Conservation (phyloP, 345 rosid genomes). For the Sonneratia alba region DNA sequence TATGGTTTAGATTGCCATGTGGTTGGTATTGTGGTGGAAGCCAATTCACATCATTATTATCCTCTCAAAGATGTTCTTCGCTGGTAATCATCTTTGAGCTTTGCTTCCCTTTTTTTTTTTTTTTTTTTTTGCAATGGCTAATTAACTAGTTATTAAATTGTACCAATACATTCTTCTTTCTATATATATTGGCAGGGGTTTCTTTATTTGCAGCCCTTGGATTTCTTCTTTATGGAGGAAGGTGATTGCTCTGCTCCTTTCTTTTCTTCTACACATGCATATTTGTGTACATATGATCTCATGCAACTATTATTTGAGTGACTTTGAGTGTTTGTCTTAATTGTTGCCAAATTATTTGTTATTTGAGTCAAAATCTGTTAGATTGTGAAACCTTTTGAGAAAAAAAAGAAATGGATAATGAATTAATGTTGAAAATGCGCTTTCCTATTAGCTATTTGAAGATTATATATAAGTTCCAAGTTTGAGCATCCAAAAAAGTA, state of each 20-base stretch:
- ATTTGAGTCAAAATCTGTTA: background rate
- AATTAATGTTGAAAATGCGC: background rate
- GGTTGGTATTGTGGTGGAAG: constrained; percentile 84
- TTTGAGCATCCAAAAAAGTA: background rate
- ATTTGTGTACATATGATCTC: background rate
- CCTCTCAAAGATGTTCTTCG: constrained; percentile 80
- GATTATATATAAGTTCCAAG: too few relatives aligned
- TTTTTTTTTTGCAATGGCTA: background rate
- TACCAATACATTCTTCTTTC: constrained; percentile 12
- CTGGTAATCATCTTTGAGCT: constrained; percentile 30
- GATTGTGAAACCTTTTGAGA: background rate
- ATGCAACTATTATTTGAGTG: background rate
- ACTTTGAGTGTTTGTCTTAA: background rate
- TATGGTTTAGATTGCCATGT: constrained; percentile 53
- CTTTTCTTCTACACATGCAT: background rate
- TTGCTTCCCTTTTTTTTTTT: background rate
- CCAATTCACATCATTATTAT: constrained; percentile 38
- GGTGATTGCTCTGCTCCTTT: constrained; percentile 30
- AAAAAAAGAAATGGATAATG: background rate
- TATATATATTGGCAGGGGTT: constrained; percentile 36
- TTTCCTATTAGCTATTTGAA: too few relatives aligned
- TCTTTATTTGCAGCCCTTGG: constrained; percentile 84
- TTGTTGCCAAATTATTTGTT: background rate
- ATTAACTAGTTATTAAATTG: background rate
- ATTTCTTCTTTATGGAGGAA: constrained; percentile 86